These are phyloP conservation scores for Ascochyta pisi DNA, from an alignment of 2,329 filamentous ascomycete species.

Conservation along the genomic window DNA sequence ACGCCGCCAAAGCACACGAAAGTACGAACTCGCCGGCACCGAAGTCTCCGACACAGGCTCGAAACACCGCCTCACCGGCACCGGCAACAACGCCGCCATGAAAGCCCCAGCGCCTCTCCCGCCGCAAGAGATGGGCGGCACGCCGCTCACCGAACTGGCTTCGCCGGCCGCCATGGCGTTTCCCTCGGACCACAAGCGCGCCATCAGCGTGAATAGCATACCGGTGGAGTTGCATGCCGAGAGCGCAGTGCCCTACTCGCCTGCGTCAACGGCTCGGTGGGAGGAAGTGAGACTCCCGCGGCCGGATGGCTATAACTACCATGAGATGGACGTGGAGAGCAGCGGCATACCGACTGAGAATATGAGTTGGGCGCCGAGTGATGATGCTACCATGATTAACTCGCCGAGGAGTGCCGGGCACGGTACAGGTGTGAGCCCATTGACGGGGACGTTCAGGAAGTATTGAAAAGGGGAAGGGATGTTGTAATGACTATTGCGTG, in stretches of 20 bases:
- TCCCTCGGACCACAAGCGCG: constrained; percentile 29
- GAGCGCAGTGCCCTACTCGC: constrained; percentile 1
- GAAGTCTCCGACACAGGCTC: constrained; percentile 29
- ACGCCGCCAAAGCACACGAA: constrained; percentile 22
- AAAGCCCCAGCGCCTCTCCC: constrained; percentile 20
- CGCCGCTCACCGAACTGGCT: constrained; percentile 33
- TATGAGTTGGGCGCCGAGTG: constrained; percentile 33
- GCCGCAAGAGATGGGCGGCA: constrained; percentile 35
- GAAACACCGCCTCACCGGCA: constrained; percentile 2
- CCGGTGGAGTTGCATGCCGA: constrained; percentile 37
- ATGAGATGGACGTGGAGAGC: constrained; percentile 30
- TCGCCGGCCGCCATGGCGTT: constrained; percentile 19
- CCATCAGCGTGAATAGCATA: constrained; percentile 28
- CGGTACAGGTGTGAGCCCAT: constrained; percentile 27
- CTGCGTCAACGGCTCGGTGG: constrained; percentile 29
- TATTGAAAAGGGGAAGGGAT: not conserved
- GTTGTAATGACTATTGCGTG: not conserved
- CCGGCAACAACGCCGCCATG: constrained; percentile 11
- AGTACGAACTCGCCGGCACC: constrained; percentile 32
- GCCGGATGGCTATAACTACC: constrained; percentile 9
- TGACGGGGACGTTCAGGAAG: constrained; percentile 22
- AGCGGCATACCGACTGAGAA: constrained; percentile 19
- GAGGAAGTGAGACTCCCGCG: constrained; percentile 28
- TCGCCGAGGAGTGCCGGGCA: constrained; percentile 4
- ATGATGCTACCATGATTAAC: constrained; percentile 25